A percentile compares a stretch with the other conserved stretches of the same genome.
phyloP scores from a whole-genome alignment of 495 filamentous ascomycete genomes.

The Aspergillus homomorphus region DNA sequence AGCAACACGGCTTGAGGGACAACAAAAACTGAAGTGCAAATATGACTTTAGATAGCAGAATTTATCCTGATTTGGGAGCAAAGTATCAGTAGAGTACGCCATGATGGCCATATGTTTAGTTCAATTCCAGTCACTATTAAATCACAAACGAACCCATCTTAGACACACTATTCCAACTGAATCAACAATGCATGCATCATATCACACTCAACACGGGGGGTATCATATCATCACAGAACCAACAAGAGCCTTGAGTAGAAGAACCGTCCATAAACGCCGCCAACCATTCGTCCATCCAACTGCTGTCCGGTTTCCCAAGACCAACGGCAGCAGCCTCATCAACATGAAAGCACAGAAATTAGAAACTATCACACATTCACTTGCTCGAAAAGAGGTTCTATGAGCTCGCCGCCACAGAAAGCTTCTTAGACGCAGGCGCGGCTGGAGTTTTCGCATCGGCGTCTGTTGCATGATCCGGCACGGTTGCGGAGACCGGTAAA shows the following conservation, averaged over 20 bases:
- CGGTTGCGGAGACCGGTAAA: constrained; percentile 21
- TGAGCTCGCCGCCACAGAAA: constrained; percentile 19
- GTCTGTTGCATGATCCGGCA: constrained; percentile 18
- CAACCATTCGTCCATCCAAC: neutral
- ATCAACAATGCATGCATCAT: neutral
- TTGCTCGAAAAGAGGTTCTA: constrained; percentile 4
- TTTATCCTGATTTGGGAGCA: no score
- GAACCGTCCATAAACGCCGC: neutral
- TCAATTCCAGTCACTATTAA: constrained; percentile 1
- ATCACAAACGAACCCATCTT: neutral
- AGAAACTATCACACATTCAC: neutral
- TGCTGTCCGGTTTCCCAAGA: neutral
- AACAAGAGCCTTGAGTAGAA: neutral
- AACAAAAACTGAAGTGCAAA: no score
- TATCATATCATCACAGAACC: constrained; percentile 11
- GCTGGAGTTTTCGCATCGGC: constrained; percentile 23
- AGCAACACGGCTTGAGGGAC: no score
- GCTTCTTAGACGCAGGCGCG: constrained; percentile 26
- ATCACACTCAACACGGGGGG: constrained; percentile 11
- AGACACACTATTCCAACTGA: neutral
- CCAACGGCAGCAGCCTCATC: neutral
- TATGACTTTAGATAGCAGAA: no score
- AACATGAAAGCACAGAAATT: neutral
- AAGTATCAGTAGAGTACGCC: no score
- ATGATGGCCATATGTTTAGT: neutral